phyloP scores from a whole-genome alignment of 2,329 filamentous ascomycete genomes.

The Fusarium sublunatum region DNA sequence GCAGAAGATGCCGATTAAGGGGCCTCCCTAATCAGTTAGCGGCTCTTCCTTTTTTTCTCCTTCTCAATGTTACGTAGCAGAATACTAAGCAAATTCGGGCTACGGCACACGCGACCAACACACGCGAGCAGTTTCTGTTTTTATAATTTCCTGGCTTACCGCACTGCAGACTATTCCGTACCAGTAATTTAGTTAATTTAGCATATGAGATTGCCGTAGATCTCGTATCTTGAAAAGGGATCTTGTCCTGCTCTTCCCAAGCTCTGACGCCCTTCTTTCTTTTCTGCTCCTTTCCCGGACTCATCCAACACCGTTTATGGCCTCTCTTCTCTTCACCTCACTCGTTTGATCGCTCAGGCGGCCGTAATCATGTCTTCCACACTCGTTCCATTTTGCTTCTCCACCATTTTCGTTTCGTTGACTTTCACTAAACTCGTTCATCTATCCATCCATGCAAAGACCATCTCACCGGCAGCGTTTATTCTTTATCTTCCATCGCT shows the following conservation, averaged over 20 bases:
- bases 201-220: constrained; percentile 4
- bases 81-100: constrained; percentile 14
- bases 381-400: constrained; percentile 47
- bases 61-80: constrained; percentile 21
- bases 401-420: constrained; percentile 46
- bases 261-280: constrained; percentile 8
- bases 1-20: constrained; percentile 18
- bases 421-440: constrained; percentile 47
- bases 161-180: too few species aligned
- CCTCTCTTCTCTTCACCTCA: not conserved
- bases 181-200: constrained; percentile 3
- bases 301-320: not conserved
- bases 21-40: constrained; percentile 15
- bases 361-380: constrained; percentile 37
- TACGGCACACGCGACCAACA: constrained; percentile 10
- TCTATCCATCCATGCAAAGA: constrained; percentile 45
- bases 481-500: constrained; percentile 48
- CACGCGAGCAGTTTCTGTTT: constrained; percentile 45
- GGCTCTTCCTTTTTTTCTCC: not conserved
- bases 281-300: constrained; percentile 1
- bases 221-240: not conserved
- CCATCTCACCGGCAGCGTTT: constrained; percentile 42
- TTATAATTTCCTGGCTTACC: constrained; percentile 4
- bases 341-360: not conserved
- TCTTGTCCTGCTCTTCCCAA: not conserved